A percentile compares a stretch with the other conserved stretches of the same genome.
Conservation (phyloP, 2,329 filamentous ascomycete genomes). For the Fusarium austroafricanum region DNA sequence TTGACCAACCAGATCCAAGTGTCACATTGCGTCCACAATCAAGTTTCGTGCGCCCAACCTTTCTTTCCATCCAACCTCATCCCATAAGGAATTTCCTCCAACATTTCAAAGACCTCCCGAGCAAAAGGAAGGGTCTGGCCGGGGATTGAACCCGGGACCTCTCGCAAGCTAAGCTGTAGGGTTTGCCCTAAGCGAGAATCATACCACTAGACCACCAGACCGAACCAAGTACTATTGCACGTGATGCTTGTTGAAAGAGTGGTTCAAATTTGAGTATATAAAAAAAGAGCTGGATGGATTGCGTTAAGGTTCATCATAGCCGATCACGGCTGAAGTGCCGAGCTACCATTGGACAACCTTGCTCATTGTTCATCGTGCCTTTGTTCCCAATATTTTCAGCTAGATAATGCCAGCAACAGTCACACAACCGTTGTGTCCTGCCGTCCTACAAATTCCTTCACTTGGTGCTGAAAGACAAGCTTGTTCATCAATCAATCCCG, state of each 20-base stretch:
- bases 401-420: background rate
- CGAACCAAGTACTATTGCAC: conserved; percentile 20
- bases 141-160: conserved; percentile 61
- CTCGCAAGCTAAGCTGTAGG: conserved; percentile 54
- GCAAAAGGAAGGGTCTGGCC: conserved; percentile 55
- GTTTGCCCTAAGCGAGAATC: conserved; percentile 75
- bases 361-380: too few relatives aligned
- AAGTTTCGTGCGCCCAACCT: too few relatives aligned
- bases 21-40: too few relatives aligned
- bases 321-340: background rate
- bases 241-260: background rate
- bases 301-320: background rate
- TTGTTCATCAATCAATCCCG: background rate
- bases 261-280: fast-evolving
- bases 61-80: too few relatives aligned
- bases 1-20: background rate
- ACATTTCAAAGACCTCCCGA: fast-evolving
- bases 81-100: fast-evolving
- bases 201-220: conserved; percentile 73
- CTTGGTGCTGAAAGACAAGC: background rate
- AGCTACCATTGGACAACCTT: background rate
- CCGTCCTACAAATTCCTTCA: fast-evolving
- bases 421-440: fast-evolving
- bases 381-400: fast-evolving
- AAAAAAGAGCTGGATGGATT: background rate